These are phyloP conservation scores for Chlamydomonas sphaeroides DNA, from an alignment of 139 green algal genomes.

Conservation along the genomic window DNA sequence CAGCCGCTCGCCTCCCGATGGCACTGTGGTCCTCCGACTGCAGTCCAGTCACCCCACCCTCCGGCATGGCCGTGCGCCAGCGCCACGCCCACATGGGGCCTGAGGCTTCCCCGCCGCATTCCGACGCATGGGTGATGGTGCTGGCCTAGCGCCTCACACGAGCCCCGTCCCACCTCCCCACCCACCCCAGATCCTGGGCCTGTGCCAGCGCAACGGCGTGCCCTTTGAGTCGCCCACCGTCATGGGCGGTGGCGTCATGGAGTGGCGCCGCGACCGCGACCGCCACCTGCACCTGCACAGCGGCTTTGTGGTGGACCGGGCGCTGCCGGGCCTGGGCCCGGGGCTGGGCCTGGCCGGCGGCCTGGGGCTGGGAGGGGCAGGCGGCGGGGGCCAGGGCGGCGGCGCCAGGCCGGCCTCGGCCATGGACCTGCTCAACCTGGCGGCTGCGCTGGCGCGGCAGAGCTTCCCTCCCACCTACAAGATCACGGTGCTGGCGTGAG, in stretches of 20 bases:
- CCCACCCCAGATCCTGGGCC: constrained; percentile 46
- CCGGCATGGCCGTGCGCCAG: too few relatives aligned
- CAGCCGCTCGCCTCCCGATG: too few relatives aligned
- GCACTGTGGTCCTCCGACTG: too few relatives aligned
- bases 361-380: too few relatives aligned
- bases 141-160: too few relatives aligned
- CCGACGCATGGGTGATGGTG: too few relatives aligned
- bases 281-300: constrained; percentile 52
- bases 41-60: too few relatives aligned
- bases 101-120: too few relatives aligned
- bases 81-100: too few relatives aligned
- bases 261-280: constrained; percentile 70
- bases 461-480: constrained; percentile 61
- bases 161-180: too few relatives aligned
- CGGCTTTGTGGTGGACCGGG: constrained; percentile 30
- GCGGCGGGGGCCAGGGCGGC: neutral
- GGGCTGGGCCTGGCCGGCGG: neutral
- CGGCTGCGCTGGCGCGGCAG: constrained; percentile 59
- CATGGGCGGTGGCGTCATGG: constrained; percentile 70
- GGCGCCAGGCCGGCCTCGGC: neutral
- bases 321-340: neutral
- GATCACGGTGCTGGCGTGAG: constrained; percentile 42
- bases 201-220: constrained; percentile 42
- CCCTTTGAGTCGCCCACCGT: constrained; percentile 55
- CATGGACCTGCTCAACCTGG: constrained; percentile 57